Conservation (phyloP, 768 basidiomycete species). For the Hebeloma cylindrosporum region DNA sequence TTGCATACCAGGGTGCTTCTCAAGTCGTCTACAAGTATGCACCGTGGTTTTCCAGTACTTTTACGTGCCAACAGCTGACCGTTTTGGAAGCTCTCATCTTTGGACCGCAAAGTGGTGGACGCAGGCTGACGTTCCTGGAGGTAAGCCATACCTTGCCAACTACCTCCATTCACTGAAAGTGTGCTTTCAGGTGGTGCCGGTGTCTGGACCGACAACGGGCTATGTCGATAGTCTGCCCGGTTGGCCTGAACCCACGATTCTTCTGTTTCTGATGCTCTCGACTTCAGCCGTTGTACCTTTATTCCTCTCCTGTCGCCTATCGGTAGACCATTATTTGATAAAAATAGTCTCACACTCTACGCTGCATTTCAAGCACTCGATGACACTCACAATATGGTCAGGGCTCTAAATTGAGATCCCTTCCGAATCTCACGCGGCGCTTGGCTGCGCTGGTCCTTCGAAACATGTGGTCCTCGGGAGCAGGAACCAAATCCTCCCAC, state of each 20-base stretch:
- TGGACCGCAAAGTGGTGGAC: conserved; percentile 65
- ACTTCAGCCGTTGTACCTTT: no score
- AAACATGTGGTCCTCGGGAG: no score
- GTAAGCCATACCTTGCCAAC: conserved; percentile 23
- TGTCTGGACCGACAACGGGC: conserved; percentile 58
- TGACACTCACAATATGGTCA: no score
- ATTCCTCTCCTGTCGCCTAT: no score
- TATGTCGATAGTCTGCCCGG: conserved; percentile 37
- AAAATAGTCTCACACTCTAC: no score
- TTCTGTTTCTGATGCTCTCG: conserved; percentile 30
- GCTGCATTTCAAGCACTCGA: no score
- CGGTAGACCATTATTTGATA: no score
- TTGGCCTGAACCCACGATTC: conserved; percentile 21
- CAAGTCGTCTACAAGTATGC: conserved; percentile 55
- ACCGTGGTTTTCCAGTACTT: conserved; percentile 13
- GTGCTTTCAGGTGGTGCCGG: conserved; percentile 41
- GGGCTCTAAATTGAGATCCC: no score
- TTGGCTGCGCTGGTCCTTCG: no score
- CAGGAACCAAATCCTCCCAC: no score
- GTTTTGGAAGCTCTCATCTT: conserved; percentile 32
- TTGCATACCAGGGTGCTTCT: conserved; percentile 51
- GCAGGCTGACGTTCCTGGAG: conserved; percentile 54
- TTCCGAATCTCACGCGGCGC: no score
- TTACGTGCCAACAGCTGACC: conserved; percentile 6
- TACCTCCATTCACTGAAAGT: neutral